Evolutionary conservation across 1,139 yeast species (phyloP).

Genomic region (Saccharomyces pastorianus): DNA sequence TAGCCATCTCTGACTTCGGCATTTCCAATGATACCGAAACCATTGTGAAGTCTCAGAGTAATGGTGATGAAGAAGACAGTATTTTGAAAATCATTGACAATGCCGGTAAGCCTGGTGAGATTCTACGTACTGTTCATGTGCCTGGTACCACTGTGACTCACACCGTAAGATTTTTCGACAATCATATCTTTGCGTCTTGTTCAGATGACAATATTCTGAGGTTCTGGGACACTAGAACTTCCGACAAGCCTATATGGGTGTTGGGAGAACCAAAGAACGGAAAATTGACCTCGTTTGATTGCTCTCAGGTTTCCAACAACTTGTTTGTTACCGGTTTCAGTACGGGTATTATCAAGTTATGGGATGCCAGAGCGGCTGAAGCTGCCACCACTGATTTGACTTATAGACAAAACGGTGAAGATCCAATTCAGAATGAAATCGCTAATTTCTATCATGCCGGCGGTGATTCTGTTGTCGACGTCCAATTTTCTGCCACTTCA

Average conservation of each 20-base stretch:
- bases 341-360: conserved; percentile 27
- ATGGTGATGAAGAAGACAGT: conserved; percentile 22
- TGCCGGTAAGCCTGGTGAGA: conserved; percentile 25
- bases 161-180: conserved; percentile 26
- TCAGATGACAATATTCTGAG: conserved; percentile 27
- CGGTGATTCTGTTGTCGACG: conserved; percentile 28
- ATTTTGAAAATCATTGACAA: conserved; percentile 26
- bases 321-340: conserved; percentile 28
- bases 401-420: conserved; percentile 22
- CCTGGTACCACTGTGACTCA: conserved; percentile 25
- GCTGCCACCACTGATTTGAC: conserved; percentile 21
- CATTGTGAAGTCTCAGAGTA: conserved; percentile 26
- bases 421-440: conserved; percentile 24
- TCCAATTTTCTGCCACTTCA: conserved; percentile 25
- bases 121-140: conserved; percentile 20
- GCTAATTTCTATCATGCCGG: conserved; percentile 24
- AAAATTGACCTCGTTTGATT: conserved; percentile 21
- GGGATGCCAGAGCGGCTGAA: conserved; percentile 29
- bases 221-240: conserved; percentile 28
- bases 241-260: conserved; percentile 20
- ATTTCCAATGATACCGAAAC: conserved; percentile 21
- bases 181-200: conserved; percentile 26
- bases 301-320: conserved; percentile 22
- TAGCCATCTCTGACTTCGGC: conserved; percentile 24
- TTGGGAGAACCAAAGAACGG: conserved; percentile 24